Percentiles rank a stretch among this genome's conserved stretches.
Evolutionary conservation across 495 filamentous ascomycete genomes (phyloP).

Genomic region (Chaetomidium leptoderma): DNA sequence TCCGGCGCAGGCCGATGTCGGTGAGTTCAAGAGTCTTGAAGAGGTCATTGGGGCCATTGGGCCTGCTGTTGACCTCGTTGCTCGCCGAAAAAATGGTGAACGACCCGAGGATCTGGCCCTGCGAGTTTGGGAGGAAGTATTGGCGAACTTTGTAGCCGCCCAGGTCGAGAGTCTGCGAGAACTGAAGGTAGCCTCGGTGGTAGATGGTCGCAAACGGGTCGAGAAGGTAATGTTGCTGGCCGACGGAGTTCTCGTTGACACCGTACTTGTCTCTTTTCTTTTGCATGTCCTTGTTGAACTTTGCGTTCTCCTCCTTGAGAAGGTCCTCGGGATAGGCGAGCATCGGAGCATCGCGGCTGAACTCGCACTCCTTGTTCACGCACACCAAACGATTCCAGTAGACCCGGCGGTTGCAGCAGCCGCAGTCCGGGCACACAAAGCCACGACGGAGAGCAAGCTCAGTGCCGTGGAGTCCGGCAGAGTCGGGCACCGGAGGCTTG

Average conservation of each 20-base stretch:
- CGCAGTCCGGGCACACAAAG: conserved; percentile 69
- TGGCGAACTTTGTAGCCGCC: conserved; percentile 28
- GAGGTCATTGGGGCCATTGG: conserved; percentile 59
- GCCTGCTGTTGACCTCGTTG: conserved; percentile 41
- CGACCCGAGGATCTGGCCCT: conserved; percentile 43
- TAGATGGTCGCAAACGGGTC: conserved; percentile 12
- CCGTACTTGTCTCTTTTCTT: conserved; percentile 2
- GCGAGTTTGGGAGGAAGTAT: conserved; percentile 35
- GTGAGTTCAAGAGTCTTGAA: conserved; percentile 56
- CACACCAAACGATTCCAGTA: conserved; percentile 67
- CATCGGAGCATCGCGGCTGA: conserved; percentile 35
- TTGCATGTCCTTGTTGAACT: conserved; percentile 7
- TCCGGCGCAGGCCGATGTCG: conserved; percentile 58
- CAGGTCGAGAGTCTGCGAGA: conserved; percentile 14
- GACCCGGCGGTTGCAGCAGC: conserved; percentile 56
- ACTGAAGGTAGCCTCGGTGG: conserved; percentile 3
- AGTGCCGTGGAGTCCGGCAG: conserved; percentile 27
- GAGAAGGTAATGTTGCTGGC: neutral
- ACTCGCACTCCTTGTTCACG: conserved; percentile 48
- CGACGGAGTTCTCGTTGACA: neutral
- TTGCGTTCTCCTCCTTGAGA: conserved; percentile 15
- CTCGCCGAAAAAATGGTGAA: conserved; percentile 62
- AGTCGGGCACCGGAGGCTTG: conserved; percentile 30
- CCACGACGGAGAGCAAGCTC: conserved; percentile 45
- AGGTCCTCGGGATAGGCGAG: conserved; percentile 31